Base-by-base conservation (phyloP, 2,329 filamentous ascomycete genomes). In the Botrytis galanthina region DNA sequence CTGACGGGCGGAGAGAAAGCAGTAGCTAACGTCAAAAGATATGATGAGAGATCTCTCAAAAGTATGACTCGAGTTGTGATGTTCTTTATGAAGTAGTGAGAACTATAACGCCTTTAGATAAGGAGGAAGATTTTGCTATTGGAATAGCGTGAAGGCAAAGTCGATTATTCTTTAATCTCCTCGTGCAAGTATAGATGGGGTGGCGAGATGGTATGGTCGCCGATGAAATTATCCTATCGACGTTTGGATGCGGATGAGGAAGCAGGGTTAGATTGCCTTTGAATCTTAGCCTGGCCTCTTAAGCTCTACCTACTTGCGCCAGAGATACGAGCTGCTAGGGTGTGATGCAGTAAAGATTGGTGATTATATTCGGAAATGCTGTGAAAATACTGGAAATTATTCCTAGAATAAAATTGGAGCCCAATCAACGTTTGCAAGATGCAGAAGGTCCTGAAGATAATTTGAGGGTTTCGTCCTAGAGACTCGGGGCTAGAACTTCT, bases 271-370 rank as follows among this genome's bases (percentile, higher is more conserved):
- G n/a, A 42, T 70, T 60, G 42, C 32, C n/a, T 54, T 48, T 71
- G 12, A 71, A 71, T 63, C 39, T 71, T 48, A 63, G 60, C 35
- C 44, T 71, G 46, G 64, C 29, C 64, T 71, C 46, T 44, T 66
- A 22, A 54, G 22, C 64, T 68, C 64, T 68, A 42, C n/a, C 60
- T 66, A 64, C 70, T 71, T 71, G 60, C 37, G 54, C 46, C 60
- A 37, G 32, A n/a, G 16, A 46, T 32, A 64, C n/a, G 32, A 66
- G 60, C 29, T 44, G 57, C 69, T 48, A 51, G 69, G 69, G 18
- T 51, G 16, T 46, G 57, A 71, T 32, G 60, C 42, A 63, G 37
- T 29, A 32, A 32, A 39, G 44, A n/a, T 66, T 57, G 35, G 70
- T 44, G 51, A n/a, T 60, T 59, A n/a, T 32, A 12, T 35, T 60